Evolutionary conservation across 2,329 filamentous ascomycete species (phyloP), one percentile per base, ranked within the genome.

Genomic region (Diaporthe ilicicola): DNA sequence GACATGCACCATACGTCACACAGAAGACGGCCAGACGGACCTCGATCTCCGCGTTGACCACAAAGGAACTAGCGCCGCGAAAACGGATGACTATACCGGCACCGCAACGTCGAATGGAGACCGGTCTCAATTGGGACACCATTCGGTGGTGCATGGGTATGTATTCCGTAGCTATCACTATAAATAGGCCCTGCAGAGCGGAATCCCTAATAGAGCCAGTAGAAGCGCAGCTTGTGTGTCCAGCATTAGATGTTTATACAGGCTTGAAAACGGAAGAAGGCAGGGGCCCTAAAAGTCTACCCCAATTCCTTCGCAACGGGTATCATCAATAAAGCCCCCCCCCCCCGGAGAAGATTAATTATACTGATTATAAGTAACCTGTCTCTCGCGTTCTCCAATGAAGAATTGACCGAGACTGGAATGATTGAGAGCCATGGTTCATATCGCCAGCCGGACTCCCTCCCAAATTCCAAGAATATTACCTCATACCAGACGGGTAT

Each of bases 41-140:
- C 59, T 62, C 59, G 24, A 62, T 48, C 59, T 62, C 59, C 59
- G 59, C 42, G 59, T 62, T 62, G 59, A 37, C 59, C 59, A 62
- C 59, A 62, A 62, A 17, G 42, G 59, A 62, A 48, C 59, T 62
- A 62, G 59, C 59, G 59, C 59, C 59, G 59, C 59, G 59, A 62
- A 62, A 13, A 42, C 59, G 59, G 59, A 34, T 62, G 27, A 29
- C 42, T 34, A 62, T 62, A 62, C 59, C 59, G 59, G n/a, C 59
- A 17, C 59, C 46, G 59, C 42, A 29, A 29, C 59, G 19, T 34
- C 59, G 46, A 62, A 48, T 34, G 46, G 59, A 42, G 42, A 62
- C 59, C 12, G 24, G 59, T 62, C 39, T 32, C 17, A 22, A 29
- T 42, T 51, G 44, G 50, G 37, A 32, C 15, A n/a, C 48, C 62